Base-by-base conservation (phyloP, 805 yeast genomes). In the Ogataea naganishii region DNA sequence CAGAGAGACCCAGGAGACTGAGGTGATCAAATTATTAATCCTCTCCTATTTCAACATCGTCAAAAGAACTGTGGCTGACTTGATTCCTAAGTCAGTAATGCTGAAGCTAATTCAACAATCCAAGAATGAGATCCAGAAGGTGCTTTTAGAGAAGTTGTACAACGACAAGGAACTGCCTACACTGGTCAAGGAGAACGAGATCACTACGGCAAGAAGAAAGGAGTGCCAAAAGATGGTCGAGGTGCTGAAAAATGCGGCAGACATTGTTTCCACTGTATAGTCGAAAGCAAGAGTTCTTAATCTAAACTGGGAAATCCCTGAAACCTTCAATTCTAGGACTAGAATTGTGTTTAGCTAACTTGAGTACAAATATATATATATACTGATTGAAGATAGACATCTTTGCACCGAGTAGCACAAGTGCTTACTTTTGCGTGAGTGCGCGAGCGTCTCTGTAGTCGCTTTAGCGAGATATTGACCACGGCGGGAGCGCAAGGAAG, bases 171-270 rank as follows among this genome's bases (percentile, higher is more conserved):
- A 81, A 43, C 65, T 85, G 49, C 80, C 67, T 29, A 81, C 75
- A 27, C 65, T 92, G 51, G 85, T 89, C 23, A 83, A 80, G 58
- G 98, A 92, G 59, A 86, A 88, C 49, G 97, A 89, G 53, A 66
- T 73, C 31, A 92, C 96, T 0, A 86, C 85, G 37, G 94, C 86
- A 57, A 80, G 95, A 67, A 80, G 98, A 60, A 80, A 79, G 51
- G 97, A 92, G 59, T 88, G 96, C 57, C 63, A 77, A 53, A 83
- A 82, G 67, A 92, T 92, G 97, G 95, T 92, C 34, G 92, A 82
- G 44, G 89, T 89, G 30, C 69, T 92, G 58, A 73, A 66, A 48
- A 78, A 85, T 56, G 98, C 97, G 17, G 75, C 84, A 44, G 94
- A 81, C 53, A 88, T 92, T 55, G 96, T 92, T 18, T 64, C 81